A percentile compares a stretch with the other conserved stretches of the same genome.
Evolutionary conservation across 2,329 filamentous ascomycete species (phyloP).

Genomic region (Diaporthe australafricana): DNA sequence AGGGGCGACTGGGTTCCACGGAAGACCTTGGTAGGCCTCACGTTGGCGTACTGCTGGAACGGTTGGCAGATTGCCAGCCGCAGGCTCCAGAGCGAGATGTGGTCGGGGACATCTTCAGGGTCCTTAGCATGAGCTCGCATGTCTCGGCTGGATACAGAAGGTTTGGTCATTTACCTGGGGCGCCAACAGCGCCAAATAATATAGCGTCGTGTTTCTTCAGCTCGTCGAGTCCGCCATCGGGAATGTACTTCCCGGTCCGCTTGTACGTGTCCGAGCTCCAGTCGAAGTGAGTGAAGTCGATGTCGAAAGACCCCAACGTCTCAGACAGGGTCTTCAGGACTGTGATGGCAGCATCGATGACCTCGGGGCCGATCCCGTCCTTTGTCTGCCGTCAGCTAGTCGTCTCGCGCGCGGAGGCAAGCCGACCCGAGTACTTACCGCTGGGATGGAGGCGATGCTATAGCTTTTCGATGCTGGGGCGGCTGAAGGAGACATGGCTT

Average conservation of each 20-base stretch:
- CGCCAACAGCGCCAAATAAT: conserved; percentile 47
- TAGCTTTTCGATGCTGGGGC: conserved; percentile 42
- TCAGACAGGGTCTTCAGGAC: conserved; percentile 67
- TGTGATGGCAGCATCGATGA: conserved; percentile 69
- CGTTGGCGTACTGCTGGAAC: conserved; percentile 75
- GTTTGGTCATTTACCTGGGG: conserved; percentile 39
- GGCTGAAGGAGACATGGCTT: conserved; percentile 34
- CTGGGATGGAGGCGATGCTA: conserved; percentile 70
- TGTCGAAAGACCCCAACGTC: conserved; percentile 66
- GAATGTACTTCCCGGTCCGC: conserved; percentile 73
- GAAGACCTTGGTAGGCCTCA: conserved; percentile 70
- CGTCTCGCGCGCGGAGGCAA: background rate
- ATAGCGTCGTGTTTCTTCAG: conserved; percentile 53
- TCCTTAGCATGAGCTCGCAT: background rate
- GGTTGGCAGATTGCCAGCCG: conserved; percentile 73
- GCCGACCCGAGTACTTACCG: conserved; percentile 40
- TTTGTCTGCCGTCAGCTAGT: background rate
- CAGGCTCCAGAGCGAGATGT: conserved; percentile 74
- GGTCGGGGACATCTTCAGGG: conserved; percentile 67
- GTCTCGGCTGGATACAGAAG: background rate
- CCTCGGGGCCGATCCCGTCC: conserved; percentile 73
- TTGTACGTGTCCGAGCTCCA: conserved; percentile 77
- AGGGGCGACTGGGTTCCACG: conserved; percentile 69
- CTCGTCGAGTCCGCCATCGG: conserved; percentile 67
- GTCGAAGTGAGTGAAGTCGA: conserved; percentile 72